Conservation (phyloP, 1,284 basidiomycete species). For the Tausonia pullulans region DNA sequence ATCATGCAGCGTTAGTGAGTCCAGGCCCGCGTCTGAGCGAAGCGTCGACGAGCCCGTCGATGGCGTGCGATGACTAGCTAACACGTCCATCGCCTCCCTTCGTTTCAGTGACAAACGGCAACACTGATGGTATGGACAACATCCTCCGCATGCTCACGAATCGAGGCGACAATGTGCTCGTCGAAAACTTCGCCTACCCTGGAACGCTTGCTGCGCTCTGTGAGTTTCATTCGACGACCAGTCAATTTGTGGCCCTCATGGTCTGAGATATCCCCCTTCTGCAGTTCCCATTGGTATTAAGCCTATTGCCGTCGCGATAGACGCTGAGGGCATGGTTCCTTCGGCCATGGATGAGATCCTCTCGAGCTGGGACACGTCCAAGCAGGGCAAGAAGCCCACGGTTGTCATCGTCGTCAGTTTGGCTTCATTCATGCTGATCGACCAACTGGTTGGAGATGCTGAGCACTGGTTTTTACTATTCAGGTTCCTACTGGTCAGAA, state of each 20-base stretch:
- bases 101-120: too few species aligned
- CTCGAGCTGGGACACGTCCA: constrained; percentile 49
- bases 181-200: constrained; percentile 28
- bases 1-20: too few species aligned
- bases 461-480: not conserved
- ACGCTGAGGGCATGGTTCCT: constrained; percentile 54
- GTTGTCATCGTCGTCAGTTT: constrained; percentile 21
- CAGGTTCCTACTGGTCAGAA: constrained; percentile 41
- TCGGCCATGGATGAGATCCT: constrained; percentile 49
- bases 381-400: constrained; percentile 44
- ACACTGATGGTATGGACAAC: constrained; percentile 20
- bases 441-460: not conserved
- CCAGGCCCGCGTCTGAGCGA: too few species aligned
- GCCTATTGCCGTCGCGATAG: constrained; percentile 52
- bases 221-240: too few species aligned
- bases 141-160: constrained; percentile 24
- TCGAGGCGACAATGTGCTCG: constrained; percentile 26
- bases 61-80: too few species aligned
- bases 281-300: constrained; percentile 42
- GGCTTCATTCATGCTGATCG: not conserved
- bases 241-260: too few species aligned
- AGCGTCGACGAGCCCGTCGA: too few species aligned
- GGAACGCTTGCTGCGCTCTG: not conserved
- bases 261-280: too few species aligned
- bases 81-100: too few species aligned